Base-by-base conservation (phyloP, 192 early-diverging fungal species). In the Coemansia sp. region DNA sequence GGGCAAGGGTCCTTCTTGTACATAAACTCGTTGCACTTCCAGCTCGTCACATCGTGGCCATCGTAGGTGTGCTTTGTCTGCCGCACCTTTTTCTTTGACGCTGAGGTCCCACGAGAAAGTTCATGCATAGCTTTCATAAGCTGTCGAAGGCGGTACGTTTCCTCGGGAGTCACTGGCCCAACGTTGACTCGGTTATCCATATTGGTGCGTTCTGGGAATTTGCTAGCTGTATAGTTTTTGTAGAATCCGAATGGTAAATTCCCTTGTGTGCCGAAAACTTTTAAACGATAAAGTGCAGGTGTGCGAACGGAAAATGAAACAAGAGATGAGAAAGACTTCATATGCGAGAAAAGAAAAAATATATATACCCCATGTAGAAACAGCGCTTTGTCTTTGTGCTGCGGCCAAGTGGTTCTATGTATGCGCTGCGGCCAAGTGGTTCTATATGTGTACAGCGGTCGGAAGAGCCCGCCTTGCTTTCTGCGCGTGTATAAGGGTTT, bases 11-110 rank as follows among this genome's bases (percentile, higher is more conserved):
- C 78, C 63, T 87, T 91, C 60, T 87, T 88, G 74, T 91, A 93
- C 48, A 89, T 71, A 41, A 66, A 87, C 69, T 93, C 92, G 52
- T 72, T 86, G 78, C 90, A 85, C 38, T 83, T 89, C 92, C 92
- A 93, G 77, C 81, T 78, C 45, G 64, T 61, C 23, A 84, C 46
- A 34, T 35, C 30, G 20, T 67, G 67, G 21, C 67, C 81, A 44
- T 67, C 51, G n/a, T 61, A 69, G n/a, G 71, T 64, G 58, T 75
- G 64, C 30, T 49, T 53, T 30, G 76, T 75, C 21, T 66, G 65
- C 18, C 69, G 57, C 57, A 84, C 72, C 14, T 78, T 61, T 9
- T 60, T 69, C 73, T 73, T 84, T 14, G 76, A 73, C 26, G 76
- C 21, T 8, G 73, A 64, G 16, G 55, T 59, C 16, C 26, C 56